Evolutionary conservation across 2,329 filamentous ascomycete genomes (phyloP), one percentile per base, ranked within the genome.

Genomic region (Scedosporium boydii): DNA sequence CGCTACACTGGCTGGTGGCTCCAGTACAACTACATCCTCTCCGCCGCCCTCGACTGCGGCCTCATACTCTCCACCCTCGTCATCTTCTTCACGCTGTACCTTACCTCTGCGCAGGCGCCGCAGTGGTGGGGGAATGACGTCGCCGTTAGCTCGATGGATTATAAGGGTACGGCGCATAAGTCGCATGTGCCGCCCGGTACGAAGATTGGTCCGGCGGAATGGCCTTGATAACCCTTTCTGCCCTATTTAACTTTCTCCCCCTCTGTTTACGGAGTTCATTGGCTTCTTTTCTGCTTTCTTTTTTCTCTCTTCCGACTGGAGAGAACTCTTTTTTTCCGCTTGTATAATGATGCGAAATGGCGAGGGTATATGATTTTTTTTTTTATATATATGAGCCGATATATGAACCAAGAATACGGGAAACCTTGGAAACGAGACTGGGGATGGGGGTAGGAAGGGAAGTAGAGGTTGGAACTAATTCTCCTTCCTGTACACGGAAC

Each of bases 1-100:
- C 80, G 82, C 65, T 87, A 82, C 74, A 82, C 80, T 3, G 87
- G 86, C 41, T 91, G 88, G 88, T 91, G 88, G 88, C 77, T 88
- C 72, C 85, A 87, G 72, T 91, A 90, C 76, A 91, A 91, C 76
- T 91, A 91, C 71, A 80, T 90, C 69, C 84, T 87, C 0, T 89
- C 87, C 21, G 88, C 88, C 0, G 88, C 85, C 1, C 76, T 91
- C 44, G 88, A 91, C 71, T 83, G 82, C 58, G 88, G 88, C 4
- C 78, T 90, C 4, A 84, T 87, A 12, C 71, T 90, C 21, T 82
- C 81, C 41, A 87, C 87, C 0, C 80, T 91, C 42, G 71, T 91
- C 63, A 87, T 91, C 63, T 89, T 91, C 76, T 84, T 89, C 67
- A 81, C 85, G 1, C 74, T 91, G 29, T 84, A 85, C 62, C 71